These are phyloP conservation scores for Isabelozyma heimii DNA, from an alignment of 805 yeast species.

Conservation along the genomic window DNA sequence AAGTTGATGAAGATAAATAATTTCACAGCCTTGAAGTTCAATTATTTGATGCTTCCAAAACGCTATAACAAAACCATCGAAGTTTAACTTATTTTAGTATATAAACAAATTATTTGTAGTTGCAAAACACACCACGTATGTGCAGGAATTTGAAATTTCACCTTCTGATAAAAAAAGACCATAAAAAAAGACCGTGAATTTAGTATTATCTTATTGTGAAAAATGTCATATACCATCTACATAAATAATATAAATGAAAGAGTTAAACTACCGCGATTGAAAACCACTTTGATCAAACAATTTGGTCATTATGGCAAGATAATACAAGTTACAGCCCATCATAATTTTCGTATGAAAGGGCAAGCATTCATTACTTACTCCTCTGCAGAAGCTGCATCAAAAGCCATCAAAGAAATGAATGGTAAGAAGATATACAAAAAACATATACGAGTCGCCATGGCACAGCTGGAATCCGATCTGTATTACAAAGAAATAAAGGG, in stretches of 20 bases:
- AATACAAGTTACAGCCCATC: conserved; percentile 52
- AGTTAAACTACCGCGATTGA: conserved; percentile 51
- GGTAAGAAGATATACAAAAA: conserved; percentile 44
- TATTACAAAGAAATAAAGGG: conserved; percentile 10
- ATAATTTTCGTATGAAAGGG: conserved; percentile 67
- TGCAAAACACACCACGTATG: background rate
- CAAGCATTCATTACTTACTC: conserved; percentile 75
- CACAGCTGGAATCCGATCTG: conserved; percentile 46
- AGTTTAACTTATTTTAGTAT: conserved; percentile 15
- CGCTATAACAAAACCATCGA: conserved; percentile 22
- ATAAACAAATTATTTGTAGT: background rate
- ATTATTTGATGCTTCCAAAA: conserved; percentile 36
- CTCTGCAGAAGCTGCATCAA: conserved; percentile 36
- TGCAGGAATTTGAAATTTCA: background rate
- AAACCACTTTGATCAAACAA: conserved; percentile 35
- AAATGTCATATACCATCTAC: conserved; percentile 41
- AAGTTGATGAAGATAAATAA: conserved; percentile 21
- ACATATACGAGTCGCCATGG: conserved; percentile 44
- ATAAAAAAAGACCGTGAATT: background rate
- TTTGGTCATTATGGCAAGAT: conserved; percentile 50
- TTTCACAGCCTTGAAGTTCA: conserved; percentile 22
- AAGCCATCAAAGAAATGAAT: conserved; percentile 44
- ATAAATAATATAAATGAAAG: conserved; percentile 72
- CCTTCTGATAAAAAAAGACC: background rate
- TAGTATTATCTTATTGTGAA: background rate